phyloP scores from a whole-genome alignment of 2,329 filamentous ascomycete species.

The Trichoderma sp. region DNA sequence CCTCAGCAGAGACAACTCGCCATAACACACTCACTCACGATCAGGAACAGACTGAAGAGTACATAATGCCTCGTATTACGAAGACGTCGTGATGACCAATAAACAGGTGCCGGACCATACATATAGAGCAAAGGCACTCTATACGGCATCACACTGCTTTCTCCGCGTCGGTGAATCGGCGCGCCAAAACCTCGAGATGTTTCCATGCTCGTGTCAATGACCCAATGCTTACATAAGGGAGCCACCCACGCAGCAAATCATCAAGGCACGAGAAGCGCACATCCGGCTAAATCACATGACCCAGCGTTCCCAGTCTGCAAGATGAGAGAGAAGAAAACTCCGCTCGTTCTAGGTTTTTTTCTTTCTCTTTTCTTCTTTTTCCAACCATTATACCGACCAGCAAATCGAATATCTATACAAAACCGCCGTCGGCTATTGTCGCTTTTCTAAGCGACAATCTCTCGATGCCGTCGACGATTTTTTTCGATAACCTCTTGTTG shows the following conservation, averaged over 20 bases:
- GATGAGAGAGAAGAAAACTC: constrained; percentile 6
- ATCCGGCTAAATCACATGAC: constrained; percentile 35
- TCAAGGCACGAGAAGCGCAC: neutral
- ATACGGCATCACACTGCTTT: neutral
- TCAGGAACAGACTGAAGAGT: no score
- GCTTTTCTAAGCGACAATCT: constrained; percentile 36
- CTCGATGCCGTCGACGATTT: constrained; percentile 50
- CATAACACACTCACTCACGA: neutral
- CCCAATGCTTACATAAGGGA: constrained; percentile 6
- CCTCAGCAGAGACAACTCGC: neutral
- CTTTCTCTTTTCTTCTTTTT: constrained; percentile 5
- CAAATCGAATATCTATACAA: constrained; percentile 37
- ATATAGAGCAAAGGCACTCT: no score
- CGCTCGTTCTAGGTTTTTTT: neutral
- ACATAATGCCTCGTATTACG: no score
- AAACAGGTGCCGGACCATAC: no score
- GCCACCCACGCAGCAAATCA: neutral
- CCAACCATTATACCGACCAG: constrained; percentile 47
- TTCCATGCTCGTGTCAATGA: neutral
- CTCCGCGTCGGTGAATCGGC: no score
- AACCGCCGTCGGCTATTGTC: constrained; percentile 42
- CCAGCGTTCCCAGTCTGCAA: neutral
- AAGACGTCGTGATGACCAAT: no score
- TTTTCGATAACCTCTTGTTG: constrained; percentile 42
- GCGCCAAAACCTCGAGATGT: no score